Conservation (phyloP, 2,329 filamentous ascomycete species). For the Xylaria sp. region DNA sequence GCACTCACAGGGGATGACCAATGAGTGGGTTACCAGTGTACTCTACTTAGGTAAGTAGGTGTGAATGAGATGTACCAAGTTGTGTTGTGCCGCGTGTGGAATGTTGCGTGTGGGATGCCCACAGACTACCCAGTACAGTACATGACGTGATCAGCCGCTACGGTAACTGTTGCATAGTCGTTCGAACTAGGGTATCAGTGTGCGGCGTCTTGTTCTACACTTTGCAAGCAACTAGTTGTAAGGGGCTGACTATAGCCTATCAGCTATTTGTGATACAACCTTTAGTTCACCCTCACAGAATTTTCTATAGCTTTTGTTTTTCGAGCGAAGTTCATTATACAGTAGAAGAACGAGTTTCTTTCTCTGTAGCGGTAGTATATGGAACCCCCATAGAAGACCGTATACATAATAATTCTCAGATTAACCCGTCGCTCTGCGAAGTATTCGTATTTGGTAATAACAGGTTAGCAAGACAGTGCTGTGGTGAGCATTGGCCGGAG, state of each 20-base stretch:
- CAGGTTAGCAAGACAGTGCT: too few relatives aligned
- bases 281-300: too few relatives aligned
- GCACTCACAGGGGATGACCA: not conserved
- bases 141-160: not conserved
- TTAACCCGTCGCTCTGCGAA: not conserved
- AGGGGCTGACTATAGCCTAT: too few relatives aligned
- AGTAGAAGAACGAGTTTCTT: too few relatives aligned
- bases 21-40: not conserved
- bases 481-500: not conserved
- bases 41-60: not conserved
- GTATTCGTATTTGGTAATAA: not conserved
- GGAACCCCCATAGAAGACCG: too few relatives aligned
- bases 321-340: too few relatives aligned
- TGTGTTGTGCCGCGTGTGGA: not conserved
- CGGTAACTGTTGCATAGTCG: not conserved
- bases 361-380: too few relatives aligned
- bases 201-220: too few relatives aligned
- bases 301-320: too few relatives aligned
- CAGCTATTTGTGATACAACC: too few relatives aligned
- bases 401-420: not conserved
- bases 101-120: not conserved
- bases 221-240: too few relatives aligned
- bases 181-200: not conserved
- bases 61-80: not conserved
- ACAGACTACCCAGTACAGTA: not conserved